These are phyloP conservation scores for Aspergillus cejpii DNA, from an alignment of 2,329 filamentous ascomycete species.

Conservation along the genomic window DNA sequence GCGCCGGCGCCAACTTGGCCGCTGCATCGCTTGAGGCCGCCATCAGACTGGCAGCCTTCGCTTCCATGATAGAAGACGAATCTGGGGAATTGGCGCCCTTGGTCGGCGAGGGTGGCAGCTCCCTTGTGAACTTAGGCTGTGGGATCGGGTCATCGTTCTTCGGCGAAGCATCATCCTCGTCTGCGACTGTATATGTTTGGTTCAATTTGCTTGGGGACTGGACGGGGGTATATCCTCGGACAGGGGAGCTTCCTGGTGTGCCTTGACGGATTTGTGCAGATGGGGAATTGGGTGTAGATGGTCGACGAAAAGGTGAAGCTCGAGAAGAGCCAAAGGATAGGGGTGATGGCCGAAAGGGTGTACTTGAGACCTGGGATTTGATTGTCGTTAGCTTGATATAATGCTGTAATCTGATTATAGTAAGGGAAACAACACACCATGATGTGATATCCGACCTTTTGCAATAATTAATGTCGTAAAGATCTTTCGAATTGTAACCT, in stretches of 20 bases:
- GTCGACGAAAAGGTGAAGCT: conserved; percentile 61
- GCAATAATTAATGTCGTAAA: too few relatives aligned
- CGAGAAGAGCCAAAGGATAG: conserved; percentile 65
- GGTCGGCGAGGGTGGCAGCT: conserved; percentile 38
- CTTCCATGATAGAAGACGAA: conserved; percentile 26
- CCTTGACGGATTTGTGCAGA: conserved; percentile 49
- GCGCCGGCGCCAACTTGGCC: conserved; percentile 61
- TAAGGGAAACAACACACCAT: conserved; percentile 16
- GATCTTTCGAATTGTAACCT: neutral
- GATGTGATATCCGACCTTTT: conserved; percentile 1
- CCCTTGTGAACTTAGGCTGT: conserved; percentile 32
- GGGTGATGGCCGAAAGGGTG: conserved; percentile 64
- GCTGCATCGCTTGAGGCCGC: conserved; percentile 31
- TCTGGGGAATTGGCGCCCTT: conserved; percentile 26
- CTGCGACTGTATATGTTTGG: conserved; percentile 41
- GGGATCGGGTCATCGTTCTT: conserved; percentile 27
- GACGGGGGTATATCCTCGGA: conserved; percentile 38
- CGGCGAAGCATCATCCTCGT: conserved; percentile 31
- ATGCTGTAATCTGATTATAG: neutral
- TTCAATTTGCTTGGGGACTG: conserved; percentile 45
- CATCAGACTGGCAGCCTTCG: conserved; percentile 19
- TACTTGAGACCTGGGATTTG: conserved; percentile 42
- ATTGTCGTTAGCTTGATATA: neutral
- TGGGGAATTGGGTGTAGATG: conserved; percentile 57
- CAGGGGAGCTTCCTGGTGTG: conserved; percentile 44